Evolutionary conservation across 164 flowering plant genomes (phyloP).

Genomic region (Nymphaea thermarum): DNA sequence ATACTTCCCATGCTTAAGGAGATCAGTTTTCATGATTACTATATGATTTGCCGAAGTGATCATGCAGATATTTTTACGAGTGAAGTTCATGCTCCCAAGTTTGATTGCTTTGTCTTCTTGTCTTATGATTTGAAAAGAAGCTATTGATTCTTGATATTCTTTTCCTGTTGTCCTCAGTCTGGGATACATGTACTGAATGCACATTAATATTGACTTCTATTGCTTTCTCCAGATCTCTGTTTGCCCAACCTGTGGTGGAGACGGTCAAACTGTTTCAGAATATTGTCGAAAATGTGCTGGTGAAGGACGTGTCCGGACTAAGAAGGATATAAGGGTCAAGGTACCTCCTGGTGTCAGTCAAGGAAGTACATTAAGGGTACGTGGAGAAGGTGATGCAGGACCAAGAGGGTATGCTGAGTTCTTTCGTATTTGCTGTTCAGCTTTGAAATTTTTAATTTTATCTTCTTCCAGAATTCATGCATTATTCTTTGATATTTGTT

Average conservation of each 20-base stretch:
- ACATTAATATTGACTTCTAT: neutral
- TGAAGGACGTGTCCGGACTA: slow-evolving; percentile 73
- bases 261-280: slow-evolving; percentile 87
- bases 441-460: no score
- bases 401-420: slow-evolving; percentile 62
- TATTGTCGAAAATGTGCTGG: slow-evolving; percentile 85
- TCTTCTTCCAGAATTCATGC: neutral
- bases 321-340: slow-evolving; percentile 86
- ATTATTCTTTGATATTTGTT: neutral
- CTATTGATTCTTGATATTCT: no score
- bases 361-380: slow-evolving; percentile 86
- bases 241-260: slow-evolving; percentile 90
- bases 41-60: no score
- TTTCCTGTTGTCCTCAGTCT: no score
- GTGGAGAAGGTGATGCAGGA: slow-evolving; percentile 95
- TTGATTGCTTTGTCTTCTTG: no score
- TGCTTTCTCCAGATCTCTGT: slow-evolving; percentile 56
- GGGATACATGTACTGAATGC: neutral
- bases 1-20: no score
- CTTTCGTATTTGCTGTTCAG: slow-evolving; percentile 1
- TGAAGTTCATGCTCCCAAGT: no score
- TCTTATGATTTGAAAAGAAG: no score
- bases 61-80: no score
- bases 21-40: no score
- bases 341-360: slow-evolving; percentile 93